Percentiles rank a stretch among this genome's conserved stretches.
Conservation (phyloP, 1,284 basidiomycete genomes). For the Tetrapyrgos nigripes region DNA sequence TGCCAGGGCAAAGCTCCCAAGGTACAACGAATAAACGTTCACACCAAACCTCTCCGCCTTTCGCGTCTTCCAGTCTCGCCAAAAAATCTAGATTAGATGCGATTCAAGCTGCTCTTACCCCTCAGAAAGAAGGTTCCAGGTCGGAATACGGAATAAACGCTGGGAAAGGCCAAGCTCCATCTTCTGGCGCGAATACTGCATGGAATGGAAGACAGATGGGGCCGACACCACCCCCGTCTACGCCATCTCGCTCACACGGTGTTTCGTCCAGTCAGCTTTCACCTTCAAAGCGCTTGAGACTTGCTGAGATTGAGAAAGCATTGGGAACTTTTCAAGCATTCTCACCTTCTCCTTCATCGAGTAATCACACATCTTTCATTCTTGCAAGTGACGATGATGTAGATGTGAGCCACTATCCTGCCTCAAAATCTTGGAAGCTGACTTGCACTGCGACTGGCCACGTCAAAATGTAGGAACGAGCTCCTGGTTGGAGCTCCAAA, state of each 20-base stretch:
- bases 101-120: constrained; percentile 1
- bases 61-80: not conserved
- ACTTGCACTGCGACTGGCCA: too few relatives aligned
- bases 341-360: not conserved
- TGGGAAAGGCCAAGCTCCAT: too few relatives aligned
- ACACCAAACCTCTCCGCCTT: not conserved
- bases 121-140: not conserved
- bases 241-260: not conserved
- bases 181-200: not conserved
- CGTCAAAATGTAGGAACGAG: too few relatives aligned
- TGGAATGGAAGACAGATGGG: not conserved
- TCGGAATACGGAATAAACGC: too few relatives aligned
- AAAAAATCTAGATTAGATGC: not conserved
- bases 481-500: too few relatives aligned
- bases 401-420: too few relatives aligned
- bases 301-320: not conserved
- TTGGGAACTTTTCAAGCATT: not conserved
- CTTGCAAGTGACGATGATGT: too few relatives aligned
- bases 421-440: too few relatives aligned
- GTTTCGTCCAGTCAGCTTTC: not conserved
- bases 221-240: not conserved
- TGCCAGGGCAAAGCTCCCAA: not conserved
- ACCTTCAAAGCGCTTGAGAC: not conserved
- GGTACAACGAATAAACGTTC: not conserved
- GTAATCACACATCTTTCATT: too few relatives aligned